A percentile compares a stretch with the other conserved stretches of the same genome.
These are phyloP conservation scores for Rugonectria rugulosa DNA, from an alignment of 2,329 filamentous ascomycete genomes.

Conservation along the genomic window DNA sequence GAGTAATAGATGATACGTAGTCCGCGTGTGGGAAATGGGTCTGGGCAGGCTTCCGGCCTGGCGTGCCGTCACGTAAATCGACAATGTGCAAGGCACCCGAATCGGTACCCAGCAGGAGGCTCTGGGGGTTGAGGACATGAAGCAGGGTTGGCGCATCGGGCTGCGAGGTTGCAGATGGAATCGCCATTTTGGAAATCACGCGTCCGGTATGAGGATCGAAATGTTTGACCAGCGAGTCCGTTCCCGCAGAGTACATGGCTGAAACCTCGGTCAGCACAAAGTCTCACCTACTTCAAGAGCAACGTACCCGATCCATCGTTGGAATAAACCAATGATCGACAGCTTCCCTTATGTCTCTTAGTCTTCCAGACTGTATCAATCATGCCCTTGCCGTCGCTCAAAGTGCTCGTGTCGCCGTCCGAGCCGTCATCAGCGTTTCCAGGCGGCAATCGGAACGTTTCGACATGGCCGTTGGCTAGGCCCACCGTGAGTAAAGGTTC, in stretches of 20 bases:
- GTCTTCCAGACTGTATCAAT: constrained; percentile 90
- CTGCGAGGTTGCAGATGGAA: constrained; percentile 65
- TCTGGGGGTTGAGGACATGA: constrained; percentile 85
- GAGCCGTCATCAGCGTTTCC: constrained; percentile 59
- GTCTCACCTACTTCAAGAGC: too few species aligned
- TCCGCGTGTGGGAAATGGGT: constrained; percentile 90
- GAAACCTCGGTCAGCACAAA: constrained; percentile 21
- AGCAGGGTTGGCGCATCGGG: constrained; percentile 82
- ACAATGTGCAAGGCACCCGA: constrained; percentile 88
- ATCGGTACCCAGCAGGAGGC: constrained; percentile 88
- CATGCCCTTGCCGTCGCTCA: constrained; percentile 71
- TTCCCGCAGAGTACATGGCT: constrained; percentile 71
- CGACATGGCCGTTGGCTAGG: constrained; percentile 83
- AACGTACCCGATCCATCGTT: constrained; percentile 74
- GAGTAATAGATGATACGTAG: constrained; percentile 87
- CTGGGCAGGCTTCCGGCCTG: constrained; percentile 72
- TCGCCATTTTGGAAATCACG: constrained; percentile 82
- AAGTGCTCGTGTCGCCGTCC: constrained; percentile 57
- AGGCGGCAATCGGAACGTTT: constrained; percentile 77
- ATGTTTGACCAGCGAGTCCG: constrained; percentile 64
- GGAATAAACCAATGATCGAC: constrained; percentile 80
- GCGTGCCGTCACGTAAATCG: constrained; percentile 73
- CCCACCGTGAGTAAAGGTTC: constrained; percentile 88
- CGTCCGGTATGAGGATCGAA: constrained; percentile 66
- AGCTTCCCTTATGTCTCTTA: constrained; percentile 91